These are phyloP conservation scores for Vaccinium myrtillus DNA, from an alignment of 148 eudicot species.

Conservation along the genomic window DNA sequence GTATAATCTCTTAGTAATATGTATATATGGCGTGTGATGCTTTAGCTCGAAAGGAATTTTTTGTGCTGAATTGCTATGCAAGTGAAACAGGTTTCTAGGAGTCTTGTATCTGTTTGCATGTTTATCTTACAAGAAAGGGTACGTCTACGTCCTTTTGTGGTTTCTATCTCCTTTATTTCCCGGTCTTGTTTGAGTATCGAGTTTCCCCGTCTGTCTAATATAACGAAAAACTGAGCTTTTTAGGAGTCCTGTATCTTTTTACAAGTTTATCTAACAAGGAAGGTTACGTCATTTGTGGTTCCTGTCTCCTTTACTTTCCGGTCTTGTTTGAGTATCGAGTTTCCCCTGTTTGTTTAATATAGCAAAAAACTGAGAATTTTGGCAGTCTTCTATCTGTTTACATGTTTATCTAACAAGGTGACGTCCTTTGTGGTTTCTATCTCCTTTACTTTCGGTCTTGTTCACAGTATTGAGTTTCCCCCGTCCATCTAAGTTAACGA, in stretches of 20 bases:
- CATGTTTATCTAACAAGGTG: neutral
- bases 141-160: neutral
- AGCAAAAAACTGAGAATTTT: neutral
- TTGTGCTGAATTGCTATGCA: conserved; percentile 7
- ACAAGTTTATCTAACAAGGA: neutral
- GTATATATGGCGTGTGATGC: no score
- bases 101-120: neutral
- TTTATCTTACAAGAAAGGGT: neutral
- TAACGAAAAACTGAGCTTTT: neutral
- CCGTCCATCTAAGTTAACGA: neutral
- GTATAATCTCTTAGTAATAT: no score
- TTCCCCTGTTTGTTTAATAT: neutral
- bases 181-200: neutral
- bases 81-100: neutral
- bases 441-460: neutral
- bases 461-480: neutral
- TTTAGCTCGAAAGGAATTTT: neutral
- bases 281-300: neutral
- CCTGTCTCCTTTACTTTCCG: neutral
- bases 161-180: neutral
- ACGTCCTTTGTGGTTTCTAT: neutral
- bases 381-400: neutral
- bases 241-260: neutral
- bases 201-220: neutral
- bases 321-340: neutral